Percentiles rank a stretch among this genome's conserved stretches.
Evolutionary conservation across 148 eudicot species (phyloP).

Genomic region (Cornus kousa): DNA sequence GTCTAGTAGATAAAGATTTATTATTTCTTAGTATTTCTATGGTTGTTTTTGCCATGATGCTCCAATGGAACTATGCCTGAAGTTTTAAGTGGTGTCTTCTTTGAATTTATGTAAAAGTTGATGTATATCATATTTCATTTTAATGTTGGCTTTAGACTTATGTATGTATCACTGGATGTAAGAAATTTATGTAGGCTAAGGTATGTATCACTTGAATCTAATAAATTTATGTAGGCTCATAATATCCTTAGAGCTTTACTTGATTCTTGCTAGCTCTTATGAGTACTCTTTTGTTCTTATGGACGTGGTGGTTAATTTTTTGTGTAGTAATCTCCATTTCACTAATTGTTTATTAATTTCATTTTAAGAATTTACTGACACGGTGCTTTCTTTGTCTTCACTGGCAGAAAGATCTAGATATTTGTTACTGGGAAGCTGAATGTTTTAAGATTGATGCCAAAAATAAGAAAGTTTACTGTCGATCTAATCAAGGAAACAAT

Average conservation of each 20-base stretch:
- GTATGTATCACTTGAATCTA: too few relatives aligned
- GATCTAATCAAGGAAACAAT: slow-evolving; percentile 24
- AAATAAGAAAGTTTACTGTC: slow-evolving; percentile 36
- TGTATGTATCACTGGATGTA: background rate
- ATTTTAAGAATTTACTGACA: background rate
- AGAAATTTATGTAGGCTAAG: background rate
- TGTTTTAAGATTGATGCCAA: slow-evolving; percentile 34
- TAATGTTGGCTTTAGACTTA: background rate
- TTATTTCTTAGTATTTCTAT: background rate
- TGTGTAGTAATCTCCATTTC: background rate
- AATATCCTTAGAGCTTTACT: background rate
- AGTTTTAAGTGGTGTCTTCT: background rate
- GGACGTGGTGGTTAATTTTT: background rate
- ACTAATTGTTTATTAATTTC: background rate
- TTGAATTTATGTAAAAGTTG: background rate
- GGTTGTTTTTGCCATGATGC: background rate
- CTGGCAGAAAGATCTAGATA: slow-evolving; percentile 28
- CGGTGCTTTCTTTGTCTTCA: background rate
- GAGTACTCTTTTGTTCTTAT: background rate
- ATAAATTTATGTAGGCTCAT: too few relatives aligned
- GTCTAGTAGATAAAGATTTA: background rate
- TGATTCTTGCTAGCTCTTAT: background rate
- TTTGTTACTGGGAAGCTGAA: slow-evolving; percentile 31
- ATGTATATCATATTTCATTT: background rate
- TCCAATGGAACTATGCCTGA: background rate